These are phyloP conservation scores for Globisporangium nagaii DNA, from an alignment of 352 stramenopile species.

Conservation along the genomic window DNA sequence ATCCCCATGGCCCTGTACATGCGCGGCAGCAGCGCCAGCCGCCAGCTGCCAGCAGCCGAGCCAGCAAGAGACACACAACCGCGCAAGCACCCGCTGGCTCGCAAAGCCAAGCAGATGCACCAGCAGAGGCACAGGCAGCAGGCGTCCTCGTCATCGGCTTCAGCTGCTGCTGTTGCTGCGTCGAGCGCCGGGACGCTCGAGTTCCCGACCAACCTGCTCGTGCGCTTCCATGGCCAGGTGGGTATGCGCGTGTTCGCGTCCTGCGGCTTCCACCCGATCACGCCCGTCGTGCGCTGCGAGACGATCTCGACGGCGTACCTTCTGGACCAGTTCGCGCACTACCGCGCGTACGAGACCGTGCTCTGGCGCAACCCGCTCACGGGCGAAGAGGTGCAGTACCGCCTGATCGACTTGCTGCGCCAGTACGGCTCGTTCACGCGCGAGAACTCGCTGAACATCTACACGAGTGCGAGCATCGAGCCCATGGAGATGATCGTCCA, in stretches of 20 bases:
- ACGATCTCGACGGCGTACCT: constrained; percentile 10
- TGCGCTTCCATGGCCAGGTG: constrained; percentile 32
- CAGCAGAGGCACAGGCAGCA: too few species aligned
- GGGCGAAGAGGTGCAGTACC: constrained; percentile 9
- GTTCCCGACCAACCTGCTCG: constrained; percentile 39
- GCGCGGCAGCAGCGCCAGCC: background rate
- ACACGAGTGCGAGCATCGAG: background rate
- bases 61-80: background rate
- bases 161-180: background rate
- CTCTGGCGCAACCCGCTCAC: constrained; percentile 6
- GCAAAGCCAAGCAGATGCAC: constrained; percentile 9
- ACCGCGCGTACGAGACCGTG: constrained; percentile 9
- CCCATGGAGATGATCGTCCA: constrained; percentile 6
- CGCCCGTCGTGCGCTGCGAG: constrained; percentile 34
- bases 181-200: constrained; percentile 6
- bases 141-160: background rate
- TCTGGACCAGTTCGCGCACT: constrained; percentile 9
- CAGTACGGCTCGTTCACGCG: constrained; percentile 10
- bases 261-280: constrained; percentile 36
- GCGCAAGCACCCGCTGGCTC: constrained; percentile 1
- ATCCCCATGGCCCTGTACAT: constrained; percentile 21
- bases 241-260: constrained; percentile 31
- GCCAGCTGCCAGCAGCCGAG: too few species aligned
- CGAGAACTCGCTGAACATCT: constrained; percentile 12
- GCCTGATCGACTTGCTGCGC: constrained; percentile 3